Percentiles rank a stretch among this genome's conserved stretches.
phyloP scores from a whole-genome alignment of 139 green algal genomes.

The Tetraselmis striata region DNA sequence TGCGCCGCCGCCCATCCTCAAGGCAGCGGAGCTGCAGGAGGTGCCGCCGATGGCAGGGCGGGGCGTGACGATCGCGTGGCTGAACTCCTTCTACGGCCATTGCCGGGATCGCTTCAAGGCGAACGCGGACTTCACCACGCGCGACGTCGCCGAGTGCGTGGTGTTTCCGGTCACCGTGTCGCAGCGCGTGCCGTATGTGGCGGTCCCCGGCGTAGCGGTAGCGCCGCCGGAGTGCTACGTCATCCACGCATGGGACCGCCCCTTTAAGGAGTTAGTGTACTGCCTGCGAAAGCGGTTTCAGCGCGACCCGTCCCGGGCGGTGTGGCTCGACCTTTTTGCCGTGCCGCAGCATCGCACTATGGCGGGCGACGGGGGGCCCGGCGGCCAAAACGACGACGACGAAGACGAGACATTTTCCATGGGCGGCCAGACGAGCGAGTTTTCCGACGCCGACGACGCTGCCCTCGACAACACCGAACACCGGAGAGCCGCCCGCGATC shows the following conservation, averaged over 20 bases:
- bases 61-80: not conserved
- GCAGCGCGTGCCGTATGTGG: not conserved
- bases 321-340: not conserved
- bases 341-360: not conserved
- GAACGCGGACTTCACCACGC: not conserved
- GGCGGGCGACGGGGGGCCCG: too few species aligned
- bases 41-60: not conserved
- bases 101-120: not conserved
- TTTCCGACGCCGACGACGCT: not conserved
- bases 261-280: not conserved
- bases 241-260: not conserved
- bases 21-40: not conserved
- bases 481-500: not conserved
- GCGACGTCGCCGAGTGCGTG: not conserved
- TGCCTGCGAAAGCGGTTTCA: not conserved
- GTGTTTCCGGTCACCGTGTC: not conserved
- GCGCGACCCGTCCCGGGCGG: not conserved
- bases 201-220: not conserved
- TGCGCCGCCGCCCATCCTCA: not conserved
- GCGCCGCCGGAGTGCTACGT: not conserved
- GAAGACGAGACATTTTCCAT: not conserved
- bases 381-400: not conserved
- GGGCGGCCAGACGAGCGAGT: not conserved
- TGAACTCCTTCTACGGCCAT: not conserved
- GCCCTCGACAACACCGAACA: too few species aligned